phyloP scores from a whole-genome alignment of 2,329 filamentous ascomycete species.

The Hypomyces perniciosus region DNA sequence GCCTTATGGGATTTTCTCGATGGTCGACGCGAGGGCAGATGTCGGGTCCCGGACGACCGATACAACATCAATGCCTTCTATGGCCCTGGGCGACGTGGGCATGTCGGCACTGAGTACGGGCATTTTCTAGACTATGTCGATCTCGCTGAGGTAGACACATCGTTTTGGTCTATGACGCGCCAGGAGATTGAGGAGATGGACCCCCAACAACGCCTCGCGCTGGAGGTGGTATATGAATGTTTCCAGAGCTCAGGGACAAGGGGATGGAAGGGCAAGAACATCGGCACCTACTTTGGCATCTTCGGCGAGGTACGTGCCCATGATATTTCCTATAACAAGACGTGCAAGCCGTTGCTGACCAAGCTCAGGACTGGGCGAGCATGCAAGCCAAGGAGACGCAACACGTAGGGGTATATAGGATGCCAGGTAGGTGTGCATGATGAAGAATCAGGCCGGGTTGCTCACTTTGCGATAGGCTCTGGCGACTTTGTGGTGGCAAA shows the following conservation, averaged over 20 bases:
- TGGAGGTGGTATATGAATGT: slow-evolving; percentile 31
- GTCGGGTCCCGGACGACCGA: slow-evolving; percentile 21
- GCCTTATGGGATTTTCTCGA: slow-evolving; percentile 26
- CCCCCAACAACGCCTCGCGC: slow-evolving; percentile 31
- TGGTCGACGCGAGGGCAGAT: slow-evolving; percentile 21
- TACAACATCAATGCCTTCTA: slow-evolving; percentile 23
- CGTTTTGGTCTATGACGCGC: slow-evolving; percentile 22
- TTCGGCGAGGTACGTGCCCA: slow-evolving; percentile 15
- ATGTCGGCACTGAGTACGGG: slow-evolving; percentile 16
- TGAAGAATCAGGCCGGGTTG: not conserved
- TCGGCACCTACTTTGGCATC: slow-evolving; percentile 29
- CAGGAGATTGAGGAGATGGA: slow-evolving; percentile 28
- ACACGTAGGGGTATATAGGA: slow-evolving; percentile 15
- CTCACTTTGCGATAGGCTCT: slow-evolving; percentile 14
- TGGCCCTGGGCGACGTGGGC: slow-evolving; percentile 5
- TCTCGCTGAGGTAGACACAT: slow-evolving; percentile 21
- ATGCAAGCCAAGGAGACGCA: slow-evolving; percentile 20
- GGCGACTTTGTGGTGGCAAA: slow-evolving; percentile 25
- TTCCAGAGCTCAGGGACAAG: slow-evolving; percentile 30
- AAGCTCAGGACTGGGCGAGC: slow-evolving; percentile 26
- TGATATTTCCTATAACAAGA: not conserved
- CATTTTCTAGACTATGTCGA: slow-evolving; percentile 20
- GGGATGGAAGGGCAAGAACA: slow-evolving; percentile 23
- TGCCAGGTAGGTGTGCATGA: not conserved
- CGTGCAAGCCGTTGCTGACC: not conserved